A percentile compares a stretch with the other conserved stretches of the same genome.
Evolutionary conservation across 768 basidiomycete genomes (phyloP).

Genomic region (Leccinum longicurvipes): DNA sequence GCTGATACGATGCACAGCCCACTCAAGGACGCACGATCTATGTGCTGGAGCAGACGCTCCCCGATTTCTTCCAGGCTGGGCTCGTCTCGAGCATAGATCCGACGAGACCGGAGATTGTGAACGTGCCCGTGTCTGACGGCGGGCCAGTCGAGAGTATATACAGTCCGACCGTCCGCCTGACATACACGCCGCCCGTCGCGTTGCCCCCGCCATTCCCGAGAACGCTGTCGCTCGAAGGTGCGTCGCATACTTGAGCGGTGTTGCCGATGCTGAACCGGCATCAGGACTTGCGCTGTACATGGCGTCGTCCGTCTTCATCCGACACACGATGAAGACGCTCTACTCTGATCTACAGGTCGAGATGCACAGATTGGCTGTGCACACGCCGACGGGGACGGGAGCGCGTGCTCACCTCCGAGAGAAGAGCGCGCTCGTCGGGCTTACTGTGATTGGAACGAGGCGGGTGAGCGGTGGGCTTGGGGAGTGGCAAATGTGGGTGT

Average conservation of each 20-base stretch:
- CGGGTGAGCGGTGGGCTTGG: conserved; percentile 59
- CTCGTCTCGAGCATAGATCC: conserved; percentile 57
- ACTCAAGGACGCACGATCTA: conserved; percentile 65
- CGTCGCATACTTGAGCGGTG: conserved; percentile 2
- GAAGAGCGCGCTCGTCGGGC: conserved; percentile 54
- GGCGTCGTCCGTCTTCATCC: conserved; percentile 63
- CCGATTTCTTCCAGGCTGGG: conserved; percentile 66
- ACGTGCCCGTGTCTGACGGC: conserved; percentile 26
- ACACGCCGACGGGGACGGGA: conserved; percentile 12
- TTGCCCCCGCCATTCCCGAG: conserved; percentile 69
- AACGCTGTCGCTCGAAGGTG: conserved; percentile 70
- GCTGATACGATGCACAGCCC: conserved; percentile 30
- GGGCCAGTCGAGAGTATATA: conserved; percentile 49
- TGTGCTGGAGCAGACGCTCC: conserved; percentile 65
- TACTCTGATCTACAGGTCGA: conserved; percentile 63
- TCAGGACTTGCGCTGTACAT: conserved; percentile 71
- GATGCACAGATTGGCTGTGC: conserved; percentile 45
- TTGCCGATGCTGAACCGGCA: conserved; percentile 1
- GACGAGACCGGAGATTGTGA: conserved; percentile 31
- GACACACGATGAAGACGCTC: conserved; percentile 72
- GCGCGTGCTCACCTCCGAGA: conserved; percentile 36
- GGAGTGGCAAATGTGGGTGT: conserved; percentile 73
- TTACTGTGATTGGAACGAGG: conserved; percentile 54
- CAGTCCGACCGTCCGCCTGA: conserved; percentile 57
- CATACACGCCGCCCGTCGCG: conserved; percentile 64